Conservation (phyloP, 2,329 filamentous ascomycete species). For the Cryphonectria carpinicola region DNA sequence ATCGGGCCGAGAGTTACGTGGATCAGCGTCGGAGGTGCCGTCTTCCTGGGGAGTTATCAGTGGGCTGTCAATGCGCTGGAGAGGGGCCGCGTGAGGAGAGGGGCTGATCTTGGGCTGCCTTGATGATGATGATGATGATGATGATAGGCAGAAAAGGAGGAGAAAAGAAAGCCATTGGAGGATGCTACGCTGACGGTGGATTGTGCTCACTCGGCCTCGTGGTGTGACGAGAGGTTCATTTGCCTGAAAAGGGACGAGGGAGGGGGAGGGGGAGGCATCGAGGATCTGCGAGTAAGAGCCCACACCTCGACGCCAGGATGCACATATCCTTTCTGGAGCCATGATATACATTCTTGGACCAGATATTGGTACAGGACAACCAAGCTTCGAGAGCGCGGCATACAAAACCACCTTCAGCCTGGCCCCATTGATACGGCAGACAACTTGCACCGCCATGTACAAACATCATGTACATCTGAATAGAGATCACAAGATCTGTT, state of each 20-base stretch:
- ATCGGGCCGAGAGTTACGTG: conserved; percentile 84
- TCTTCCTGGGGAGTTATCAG: conserved; percentile 94
- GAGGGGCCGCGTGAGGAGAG: conserved; percentile 33
- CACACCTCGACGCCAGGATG: not conserved
- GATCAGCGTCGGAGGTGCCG: conserved; percentile 93
- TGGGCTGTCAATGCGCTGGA: conserved; percentile 79
- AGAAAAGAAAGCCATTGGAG: not conserved
- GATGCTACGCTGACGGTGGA: not conserved
- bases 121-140: not conserved
- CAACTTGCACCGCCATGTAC: not conserved
- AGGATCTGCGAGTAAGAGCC: not conserved
- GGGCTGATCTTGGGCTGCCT: conserved; percentile 2
- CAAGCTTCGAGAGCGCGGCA: not conserved
- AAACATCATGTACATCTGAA: not conserved
- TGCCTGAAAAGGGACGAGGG: not conserved
- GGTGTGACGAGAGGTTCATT: not conserved
- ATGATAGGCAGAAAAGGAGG: not conserved
- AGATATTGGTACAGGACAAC: not conserved
- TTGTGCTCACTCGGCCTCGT: not conserved
- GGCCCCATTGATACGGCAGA: not conserved
- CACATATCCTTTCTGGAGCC: not conserved
- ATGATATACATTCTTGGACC: not conserved
- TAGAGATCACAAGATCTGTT: not conserved
- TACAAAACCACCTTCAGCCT: not conserved
- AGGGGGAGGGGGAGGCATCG: not conserved